phyloP scores from a whole-genome alignment of 2,329 filamentous ascomycete species.

The Fusarium nodosum region DNA sequence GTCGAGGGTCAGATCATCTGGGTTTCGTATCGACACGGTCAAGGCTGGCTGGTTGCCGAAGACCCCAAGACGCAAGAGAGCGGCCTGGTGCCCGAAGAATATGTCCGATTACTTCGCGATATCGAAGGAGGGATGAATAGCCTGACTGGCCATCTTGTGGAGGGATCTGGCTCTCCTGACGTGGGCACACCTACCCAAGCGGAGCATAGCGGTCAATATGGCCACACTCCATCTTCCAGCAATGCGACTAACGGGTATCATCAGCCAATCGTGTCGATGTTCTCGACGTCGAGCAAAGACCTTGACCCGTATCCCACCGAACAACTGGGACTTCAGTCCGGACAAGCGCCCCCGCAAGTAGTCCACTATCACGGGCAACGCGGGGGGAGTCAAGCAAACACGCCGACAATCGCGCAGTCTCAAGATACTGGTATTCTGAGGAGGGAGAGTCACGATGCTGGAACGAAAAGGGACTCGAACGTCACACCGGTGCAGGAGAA shows the following conservation, averaged over 20 bases:
- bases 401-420: constrained; percentile 68
- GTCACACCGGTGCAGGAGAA: constrained; percentile 56
- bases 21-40: constrained; percentile 94
- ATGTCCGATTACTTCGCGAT: constrained; percentile 90
- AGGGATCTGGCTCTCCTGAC: constrained; percentile 66
- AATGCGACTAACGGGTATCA: constrained; percentile 72
- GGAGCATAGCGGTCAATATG: constrained; percentile 64
- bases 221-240: constrained; percentile 63
- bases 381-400: constrained; percentile 76
- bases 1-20: constrained; percentile 96
- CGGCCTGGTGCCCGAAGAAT: constrained; percentile 95
- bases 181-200: constrained; percentile 72
- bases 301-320: constrained; percentile 77
- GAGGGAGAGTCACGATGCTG: constrained; percentile 64
- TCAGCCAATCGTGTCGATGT: constrained; percentile 76
- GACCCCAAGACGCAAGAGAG: constrained; percentile 95
- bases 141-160: constrained; percentile 71
- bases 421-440: constrained; percentile 63
- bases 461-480: constrained; percentile 57
- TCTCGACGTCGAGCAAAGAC: constrained; percentile 78
- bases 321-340: constrained; percentile 71
- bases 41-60: constrained; percentile 97
- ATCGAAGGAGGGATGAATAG: constrained; percentile 91
- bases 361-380: constrained; percentile 76
- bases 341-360: constrained; percentile 74